phyloP scores from a whole-genome alignment of 306 rosid genomes.

The Rosa multiflora region DNA sequence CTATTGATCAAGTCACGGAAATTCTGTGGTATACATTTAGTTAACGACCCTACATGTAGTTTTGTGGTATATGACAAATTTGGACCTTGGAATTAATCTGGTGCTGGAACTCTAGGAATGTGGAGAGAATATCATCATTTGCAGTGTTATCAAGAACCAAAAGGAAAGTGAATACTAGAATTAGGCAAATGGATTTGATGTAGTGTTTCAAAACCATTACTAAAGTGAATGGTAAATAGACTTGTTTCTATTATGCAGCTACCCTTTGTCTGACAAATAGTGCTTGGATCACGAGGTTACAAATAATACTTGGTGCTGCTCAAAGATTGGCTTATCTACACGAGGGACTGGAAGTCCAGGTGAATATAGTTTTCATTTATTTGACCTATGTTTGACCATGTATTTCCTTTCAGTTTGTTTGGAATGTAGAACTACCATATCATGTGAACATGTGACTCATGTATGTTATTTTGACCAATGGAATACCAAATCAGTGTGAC shows the following conservation, averaged over 20 bases:
- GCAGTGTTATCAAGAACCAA: background rate
- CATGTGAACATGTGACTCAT: background rate
- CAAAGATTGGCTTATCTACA: slow-evolving; percentile 85
- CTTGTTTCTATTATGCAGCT: background rate
- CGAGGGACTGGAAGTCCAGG: slow-evolving; percentile 76
- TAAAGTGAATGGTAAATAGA: background rate
- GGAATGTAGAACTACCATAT: background rate
- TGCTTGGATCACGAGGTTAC: slow-evolving; percentile 77
- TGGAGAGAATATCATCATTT: background rate
- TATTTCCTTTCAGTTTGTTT: background rate
- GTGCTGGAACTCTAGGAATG: background rate
- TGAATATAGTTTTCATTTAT: slow-evolving; percentile 10
- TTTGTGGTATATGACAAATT: background rate
- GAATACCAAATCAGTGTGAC: background rate
- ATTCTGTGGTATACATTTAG: background rate
- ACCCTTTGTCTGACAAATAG: background rate
- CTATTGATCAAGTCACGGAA: slow-evolving; percentile 7
- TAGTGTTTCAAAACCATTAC: background rate
- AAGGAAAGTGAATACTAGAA: background rate
- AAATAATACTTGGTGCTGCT: slow-evolving; percentile 85
- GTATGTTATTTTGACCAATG: slow-evolving; percentile 7
- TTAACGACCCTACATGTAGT: background rate
- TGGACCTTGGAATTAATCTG: background rate
- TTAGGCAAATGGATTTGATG: background rate
- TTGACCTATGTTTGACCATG: slow-evolving; percentile 13